Base-by-base conservation (phyloP, 768 basidiomycete species). In the Podaxis rugospora region DNA sequence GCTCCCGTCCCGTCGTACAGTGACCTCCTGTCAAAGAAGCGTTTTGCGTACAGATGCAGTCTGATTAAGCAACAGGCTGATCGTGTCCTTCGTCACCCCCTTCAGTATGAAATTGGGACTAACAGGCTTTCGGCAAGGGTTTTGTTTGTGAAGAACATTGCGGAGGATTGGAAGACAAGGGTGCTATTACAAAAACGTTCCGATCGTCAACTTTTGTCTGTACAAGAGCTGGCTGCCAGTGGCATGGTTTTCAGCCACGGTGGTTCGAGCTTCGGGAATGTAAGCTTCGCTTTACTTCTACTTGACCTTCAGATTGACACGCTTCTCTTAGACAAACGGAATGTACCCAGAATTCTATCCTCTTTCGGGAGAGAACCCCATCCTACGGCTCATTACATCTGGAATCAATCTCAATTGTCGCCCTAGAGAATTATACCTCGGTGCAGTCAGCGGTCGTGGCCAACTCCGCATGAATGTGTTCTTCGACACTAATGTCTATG, bases 371-470 rank as follows among this genome's bases (percentile, higher is more conserved):
- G 27, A 56, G n/a, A 59, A 57, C 11, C 59, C 55, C 5, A 6
- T 23, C 36, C 14, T 55, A 32, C 57, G 51, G 18, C 57, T 46
- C n/a, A 39, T 55, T 16, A 27, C 61, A 42, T 61, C 66, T 56
- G 9, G 66, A 42, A 55, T 64, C 11, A 61, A 61, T 62, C 69
- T 84, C 11, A 80, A 75, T 39, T 73, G 75, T 55, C 77, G 80
- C 6, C 79, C 83, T 1, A 72, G 66, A 2, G 80, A 84, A 64
- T 67, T 82, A 61, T 83, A 83, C 63, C 72, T 84, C 0, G 78
- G 79, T 1, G 78, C 81, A 14, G 54, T 69, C 2, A 79, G 72
- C 1, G 66, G 65, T 3, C 65, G 63, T 1, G 67, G 74, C 35
- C 67, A 70, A 37, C 59, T 86, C 39, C 59, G 59, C 1, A 50